Percentiles rank a stretch among this genome's conserved stretches.
phyloP scores from a whole-genome alignment of 495 filamentous ascomycete genomes.

The Penicillium samsonianum region DNA sequence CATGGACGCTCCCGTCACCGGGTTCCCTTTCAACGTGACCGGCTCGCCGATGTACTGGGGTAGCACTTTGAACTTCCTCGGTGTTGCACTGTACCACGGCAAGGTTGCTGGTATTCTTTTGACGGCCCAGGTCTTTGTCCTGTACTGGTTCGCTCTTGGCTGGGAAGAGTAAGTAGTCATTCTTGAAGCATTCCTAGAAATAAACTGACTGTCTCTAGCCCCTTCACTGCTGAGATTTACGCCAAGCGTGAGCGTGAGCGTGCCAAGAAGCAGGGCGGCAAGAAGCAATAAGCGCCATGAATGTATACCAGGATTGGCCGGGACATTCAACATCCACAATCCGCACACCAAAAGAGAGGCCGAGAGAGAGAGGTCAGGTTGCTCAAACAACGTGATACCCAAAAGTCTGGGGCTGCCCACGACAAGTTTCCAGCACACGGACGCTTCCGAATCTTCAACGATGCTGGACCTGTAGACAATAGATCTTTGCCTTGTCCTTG shows the following conservation, averaged over 20 bases:
- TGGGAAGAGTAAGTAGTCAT: constrained; percentile 75
- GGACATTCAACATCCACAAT: constrained; percentile 44
- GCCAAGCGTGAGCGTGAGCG: constrained; percentile 69
- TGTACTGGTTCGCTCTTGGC: constrained; percentile 79
- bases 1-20: constrained; percentile 90
- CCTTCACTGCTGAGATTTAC: constrained; percentile 95
- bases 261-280: constrained; percentile 45
- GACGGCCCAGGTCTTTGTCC: constrained; percentile 70
- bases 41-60: constrained; percentile 97
- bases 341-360: constrained; percentile 18
- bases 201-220: constrained; percentile 49
- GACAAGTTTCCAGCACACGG: constrained; percentile 19
- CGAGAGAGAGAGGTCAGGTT: constrained; percentile 11
- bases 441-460: constrained; percentile 35
- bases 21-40: constrained; percentile 94
- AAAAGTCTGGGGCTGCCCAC: constrained; percentile 5
- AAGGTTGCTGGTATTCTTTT: constrained; percentile 85
- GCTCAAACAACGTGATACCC: constrained; percentile 5
- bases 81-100: constrained; percentile 82
- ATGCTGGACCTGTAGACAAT: constrained; percentile 32
- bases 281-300: constrained; percentile 36
- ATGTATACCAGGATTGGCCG: constrained; percentile 21
- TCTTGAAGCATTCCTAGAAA: not conserved
- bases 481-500: constrained; percentile 16
- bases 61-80: constrained; percentile 87